phyloP scores from a whole-genome alignment of 1,284 basidiomycete species.

The Ustilago lituana region DNA sequence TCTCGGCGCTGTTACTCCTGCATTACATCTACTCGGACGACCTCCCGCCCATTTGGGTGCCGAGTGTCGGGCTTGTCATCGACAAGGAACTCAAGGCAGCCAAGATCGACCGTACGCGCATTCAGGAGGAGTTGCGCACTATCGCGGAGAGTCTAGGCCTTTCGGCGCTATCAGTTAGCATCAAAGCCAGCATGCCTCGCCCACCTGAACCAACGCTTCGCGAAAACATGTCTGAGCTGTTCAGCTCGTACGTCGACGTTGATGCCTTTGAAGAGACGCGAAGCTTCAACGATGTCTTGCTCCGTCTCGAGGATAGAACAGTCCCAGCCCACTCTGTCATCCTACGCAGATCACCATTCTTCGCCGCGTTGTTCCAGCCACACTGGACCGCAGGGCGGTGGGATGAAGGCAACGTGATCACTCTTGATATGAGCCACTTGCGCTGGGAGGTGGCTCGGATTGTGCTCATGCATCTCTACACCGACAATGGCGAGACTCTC shows the following conservation, averaged over 20 bases:
- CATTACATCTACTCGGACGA: slow-evolving; percentile 89
- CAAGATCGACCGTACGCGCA: slow-evolving; percentile 73
- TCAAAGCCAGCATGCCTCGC: slow-evolving; percentile 66
- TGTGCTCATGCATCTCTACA: slow-evolving; percentile 82
- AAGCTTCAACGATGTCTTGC: slow-evolving; percentile 76
- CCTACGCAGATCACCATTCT: slow-evolving; percentile 84
- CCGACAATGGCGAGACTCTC: slow-evolving; percentile 76
- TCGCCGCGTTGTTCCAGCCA: slow-evolving; percentile 82
- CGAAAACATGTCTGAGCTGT: slow-evolving; percentile 72
- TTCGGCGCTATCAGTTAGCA: slow-evolving; percentile 67
- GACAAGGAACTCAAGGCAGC: slow-evolving; percentile 71
- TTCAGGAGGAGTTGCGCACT: slow-evolving; percentile 72
- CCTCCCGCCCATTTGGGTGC: slow-evolving; percentile 84
- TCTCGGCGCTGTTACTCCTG: slow-evolving; percentile 80
- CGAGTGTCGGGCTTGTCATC: slow-evolving; percentile 74
- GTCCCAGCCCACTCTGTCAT: slow-evolving; percentile 79
- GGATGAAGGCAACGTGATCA: slow-evolving; percentile 72
- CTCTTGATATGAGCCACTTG: slow-evolving; percentile 79
- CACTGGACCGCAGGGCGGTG: slow-evolving; percentile 81
- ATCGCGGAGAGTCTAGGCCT: slow-evolving; percentile 72
- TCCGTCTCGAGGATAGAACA: slow-evolving; percentile 77
- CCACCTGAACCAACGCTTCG: slow-evolving; percentile 70
- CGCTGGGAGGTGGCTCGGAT: slow-evolving; percentile 79
- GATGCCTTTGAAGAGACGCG: slow-evolving; percentile 10
- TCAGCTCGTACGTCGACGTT: slow-evolving; percentile 53